Conservation (phyloP, 495 filamentous ascomycete species). For the Aspergillus baeticus region DNA sequence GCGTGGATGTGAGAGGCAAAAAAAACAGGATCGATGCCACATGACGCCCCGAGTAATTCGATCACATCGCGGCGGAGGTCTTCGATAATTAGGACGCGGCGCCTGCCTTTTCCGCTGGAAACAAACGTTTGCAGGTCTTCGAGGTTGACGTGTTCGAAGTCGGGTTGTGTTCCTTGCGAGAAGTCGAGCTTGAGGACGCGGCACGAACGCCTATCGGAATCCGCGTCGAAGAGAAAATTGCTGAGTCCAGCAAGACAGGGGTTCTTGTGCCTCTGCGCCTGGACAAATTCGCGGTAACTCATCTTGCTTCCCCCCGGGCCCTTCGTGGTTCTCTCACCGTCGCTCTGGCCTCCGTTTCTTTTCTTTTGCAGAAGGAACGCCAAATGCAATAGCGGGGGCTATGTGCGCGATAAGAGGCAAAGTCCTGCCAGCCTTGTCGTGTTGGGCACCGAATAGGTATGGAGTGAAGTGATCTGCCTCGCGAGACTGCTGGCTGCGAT, state of each 20-base stretch:
- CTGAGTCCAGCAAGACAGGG: neutral
- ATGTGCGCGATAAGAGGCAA: no score
- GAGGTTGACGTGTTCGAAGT: neutral
- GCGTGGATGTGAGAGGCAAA: slow-evolving; percentile 1
- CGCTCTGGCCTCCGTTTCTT: neutral
- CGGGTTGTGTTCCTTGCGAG: neutral
- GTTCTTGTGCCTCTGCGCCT: neutral
- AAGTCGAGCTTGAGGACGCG: slow-evolving; percentile 1
- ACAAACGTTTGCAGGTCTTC: neutral
- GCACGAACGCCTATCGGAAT: neutral
- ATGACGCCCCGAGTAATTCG: neutral
- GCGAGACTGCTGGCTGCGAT: neutral
- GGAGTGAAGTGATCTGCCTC: neutral
- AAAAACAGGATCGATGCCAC: neutral
- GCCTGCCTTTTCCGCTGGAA: neutral
- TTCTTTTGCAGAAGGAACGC: neutral
- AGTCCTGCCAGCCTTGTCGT: neutral
- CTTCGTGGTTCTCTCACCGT: no score
- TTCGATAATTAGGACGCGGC: neutral
- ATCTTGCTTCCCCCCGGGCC: no score
- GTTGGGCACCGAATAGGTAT: no score
- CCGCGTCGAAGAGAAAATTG: neutral
- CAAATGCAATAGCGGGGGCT: neutral
- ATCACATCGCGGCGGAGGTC: slow-evolving; percentile 1
- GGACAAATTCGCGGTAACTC: neutral